phyloP scores from a whole-genome alignment of 441 rosid species.

The Adansonia madagascariensis region DNA sequence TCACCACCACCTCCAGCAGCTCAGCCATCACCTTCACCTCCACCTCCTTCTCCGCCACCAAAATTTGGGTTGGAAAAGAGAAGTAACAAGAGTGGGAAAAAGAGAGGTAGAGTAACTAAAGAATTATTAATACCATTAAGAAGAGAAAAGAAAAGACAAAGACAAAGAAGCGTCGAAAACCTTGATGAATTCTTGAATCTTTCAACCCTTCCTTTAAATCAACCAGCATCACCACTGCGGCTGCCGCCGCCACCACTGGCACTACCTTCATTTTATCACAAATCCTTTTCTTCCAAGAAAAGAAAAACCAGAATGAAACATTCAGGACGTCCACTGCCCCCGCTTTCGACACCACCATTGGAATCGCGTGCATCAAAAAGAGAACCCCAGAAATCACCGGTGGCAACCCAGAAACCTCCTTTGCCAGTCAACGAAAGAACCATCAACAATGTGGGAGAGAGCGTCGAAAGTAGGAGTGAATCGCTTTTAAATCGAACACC shows the following conservation, averaged over 20 bases:
- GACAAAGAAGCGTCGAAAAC: slow-evolving; percentile 82
- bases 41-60: slow-evolving; percentile 38
- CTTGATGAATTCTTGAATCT: slow-evolving; percentile 64
- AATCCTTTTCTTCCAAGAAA: slow-evolving; percentile 33
- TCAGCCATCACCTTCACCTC: slow-evolving; percentile 15
- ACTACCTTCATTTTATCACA: slow-evolving; percentile 30
- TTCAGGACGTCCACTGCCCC: slow-evolving; percentile 30
- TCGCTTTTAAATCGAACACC: slow-evolving; percentile 44
- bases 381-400: slow-evolving; percentile 27
- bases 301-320: slow-evolving; percentile 27
- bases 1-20: background rate
- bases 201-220: slow-evolving; percentile 24
- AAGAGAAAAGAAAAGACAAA: slow-evolving; percentile 61
- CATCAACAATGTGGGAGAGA: slow-evolving; percentile 28
- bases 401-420: slow-evolving; percentile 36
- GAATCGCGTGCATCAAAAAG: slow-evolving; percentile 33
- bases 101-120: slow-evolving; percentile 57
- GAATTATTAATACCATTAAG: slow-evolving; percentile 57
- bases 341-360: slow-evolving; percentile 14
- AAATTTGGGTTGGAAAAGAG: slow-evolving; percentile 30
- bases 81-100: slow-evolving; percentile 43
- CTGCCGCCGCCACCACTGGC: slow-evolving; percentile 36
- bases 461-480: slow-evolving; percentile 37
- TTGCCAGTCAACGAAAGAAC: slow-evolving; percentile 36
- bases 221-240: slow-evolving; percentile 31